These are phyloP conservation scores for Raffaelea deltoideospora DNA, from an alignment of 2,329 filamentous ascomycete genomes.

Conservation along the genomic window DNA sequence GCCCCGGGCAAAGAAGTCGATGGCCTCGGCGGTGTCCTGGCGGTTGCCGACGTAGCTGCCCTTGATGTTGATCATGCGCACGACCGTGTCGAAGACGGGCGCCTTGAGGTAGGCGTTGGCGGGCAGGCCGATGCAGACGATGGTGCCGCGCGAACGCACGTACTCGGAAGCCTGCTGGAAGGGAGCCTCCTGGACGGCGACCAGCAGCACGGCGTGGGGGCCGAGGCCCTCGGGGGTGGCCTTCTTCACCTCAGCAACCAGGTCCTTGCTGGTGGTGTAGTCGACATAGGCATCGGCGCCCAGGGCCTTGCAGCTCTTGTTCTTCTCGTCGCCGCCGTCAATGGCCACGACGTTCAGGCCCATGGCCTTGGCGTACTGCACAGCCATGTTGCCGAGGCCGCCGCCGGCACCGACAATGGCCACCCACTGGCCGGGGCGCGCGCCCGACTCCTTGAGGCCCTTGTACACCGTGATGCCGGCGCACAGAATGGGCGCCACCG, in stretches of 20 bases:
- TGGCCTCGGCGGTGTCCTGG: constrained; percentile 71
- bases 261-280: constrained; percentile 59
- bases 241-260: constrained; percentile 72
- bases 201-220: constrained; percentile 72
- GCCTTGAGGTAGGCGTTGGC: constrained; percentile 65
- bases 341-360: constrained; percentile 25
- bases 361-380: constrained; percentile 30
- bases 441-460: constrained; percentile 20
- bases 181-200: constrained; percentile 78
- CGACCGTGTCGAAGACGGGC: constrained; percentile 77
- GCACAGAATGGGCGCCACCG: constrained; percentile 39
- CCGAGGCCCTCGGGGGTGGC: constrained; percentile 68
- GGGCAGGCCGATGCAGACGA: constrained; percentile 82
- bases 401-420: constrained; percentile 29
- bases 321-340: constrained; percentile 30
- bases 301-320: constrained; percentile 47
- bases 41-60: constrained; percentile 91
- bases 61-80: constrained; percentile 83
- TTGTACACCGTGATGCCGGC: constrained; percentile 32
- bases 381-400: constrained; percentile 33
- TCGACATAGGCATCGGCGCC: constrained; percentile 66
- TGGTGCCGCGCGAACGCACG: constrained; percentile 65
- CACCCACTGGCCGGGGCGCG: constrained; percentile 22
- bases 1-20: constrained; percentile 77
- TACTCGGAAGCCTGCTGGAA: constrained; percentile 92